phyloP scores from a whole-genome alignment of 352 stramenopile species.

The Pythium inflatum region DNA sequence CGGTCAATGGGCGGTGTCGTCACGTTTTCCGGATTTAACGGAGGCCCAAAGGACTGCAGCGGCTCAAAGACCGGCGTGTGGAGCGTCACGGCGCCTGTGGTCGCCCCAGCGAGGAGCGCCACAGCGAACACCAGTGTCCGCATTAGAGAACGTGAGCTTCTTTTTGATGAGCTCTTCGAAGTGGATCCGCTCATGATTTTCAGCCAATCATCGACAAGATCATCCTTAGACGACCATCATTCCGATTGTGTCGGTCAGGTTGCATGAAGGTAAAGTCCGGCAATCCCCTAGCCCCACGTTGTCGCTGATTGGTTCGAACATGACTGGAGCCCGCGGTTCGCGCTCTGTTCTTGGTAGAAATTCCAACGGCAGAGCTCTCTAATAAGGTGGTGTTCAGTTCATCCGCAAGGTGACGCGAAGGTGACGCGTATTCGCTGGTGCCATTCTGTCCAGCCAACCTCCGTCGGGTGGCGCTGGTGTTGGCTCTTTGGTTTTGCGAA shows the following conservation, averaged over 20 bases:
- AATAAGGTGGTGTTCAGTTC: no score
- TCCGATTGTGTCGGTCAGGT: conserved; percentile 12
- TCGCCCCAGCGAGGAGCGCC: not conserved
- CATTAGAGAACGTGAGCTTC: no score
- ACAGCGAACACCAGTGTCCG: not conserved
- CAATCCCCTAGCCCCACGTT: conserved; percentile 19
- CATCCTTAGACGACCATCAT: conserved; percentile 17
- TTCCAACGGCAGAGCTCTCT: no score
- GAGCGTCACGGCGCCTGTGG: not conserved
- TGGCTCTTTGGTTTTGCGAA: conserved; percentile 24
- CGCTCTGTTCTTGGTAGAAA: no score
- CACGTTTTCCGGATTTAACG: not conserved
- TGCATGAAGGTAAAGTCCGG: conserved; percentile 15
- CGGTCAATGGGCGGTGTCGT: conserved; percentile 22
- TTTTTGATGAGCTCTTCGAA: conserved; percentile 10
- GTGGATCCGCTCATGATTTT: conserved; percentile 5
- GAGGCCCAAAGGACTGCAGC: not conserved
- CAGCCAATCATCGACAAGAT: conserved; percentile 1
- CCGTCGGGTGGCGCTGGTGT: not conserved
- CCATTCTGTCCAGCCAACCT: conserved; percentile 40
- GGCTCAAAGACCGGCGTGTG: conserved; percentile 12
- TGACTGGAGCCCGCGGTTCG: conserved; percentile 23
- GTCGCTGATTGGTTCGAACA: conserved; percentile 27
- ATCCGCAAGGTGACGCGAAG: conserved; percentile 33
- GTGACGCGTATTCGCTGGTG: conserved; percentile 35